Conservation (phyloP, 2,329 filamentous ascomycete species). For the Arachnopeziza araneosa region DNA sequence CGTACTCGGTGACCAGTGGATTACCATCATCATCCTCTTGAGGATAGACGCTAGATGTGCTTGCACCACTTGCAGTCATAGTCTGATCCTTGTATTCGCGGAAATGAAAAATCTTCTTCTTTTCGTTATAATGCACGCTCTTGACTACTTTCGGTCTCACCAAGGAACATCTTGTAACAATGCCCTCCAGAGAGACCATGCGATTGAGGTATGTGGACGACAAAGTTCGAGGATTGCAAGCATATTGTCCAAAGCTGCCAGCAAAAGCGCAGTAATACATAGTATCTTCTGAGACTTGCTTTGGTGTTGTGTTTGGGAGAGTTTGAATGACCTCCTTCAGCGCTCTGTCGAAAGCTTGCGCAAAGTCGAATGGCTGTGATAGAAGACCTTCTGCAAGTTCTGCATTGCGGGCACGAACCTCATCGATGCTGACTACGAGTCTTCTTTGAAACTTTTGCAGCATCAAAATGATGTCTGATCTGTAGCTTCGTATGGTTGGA, state of each 20-base stretch:
- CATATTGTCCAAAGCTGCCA: constrained; percentile 89
- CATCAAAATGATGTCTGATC: constrained; percentile 80
- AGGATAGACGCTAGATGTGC: constrained; percentile 88
- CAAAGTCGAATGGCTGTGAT: constrained; percentile 81
- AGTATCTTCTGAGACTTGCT: constrained; percentile 71
- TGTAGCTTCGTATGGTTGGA: constrained; percentile 57
- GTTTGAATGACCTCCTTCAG: constrained; percentile 84
- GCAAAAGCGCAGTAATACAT: constrained; percentile 97
- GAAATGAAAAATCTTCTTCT: constrained; percentile 78
- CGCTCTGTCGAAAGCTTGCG: constrained; percentile 81
- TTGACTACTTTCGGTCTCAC: constrained; percentile 97
- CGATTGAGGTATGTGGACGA: constrained; percentile 86
- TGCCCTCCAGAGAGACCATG: constrained; percentile 96
- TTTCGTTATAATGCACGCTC: constrained; percentile 94
- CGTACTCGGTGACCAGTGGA: constrained; percentile 89
- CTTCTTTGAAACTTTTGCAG: constrained; percentile 61
- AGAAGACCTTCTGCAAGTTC: constrained; percentile 77
- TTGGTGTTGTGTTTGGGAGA: constrained; percentile 66
- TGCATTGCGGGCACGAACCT: constrained; percentile 80
- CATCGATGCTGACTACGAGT: constrained; percentile 74
- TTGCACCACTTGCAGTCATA: constrained; percentile 82
- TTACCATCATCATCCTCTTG: constrained; percentile 92
- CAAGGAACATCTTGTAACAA: constrained; percentile 92
- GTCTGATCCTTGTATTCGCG: constrained; percentile 94
- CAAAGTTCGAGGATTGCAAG: constrained; percentile 90